Evolutionary conservation across 2,329 filamentous ascomycete species (phyloP).

Genomic region (Aureobasidium namibiae): DNA sequence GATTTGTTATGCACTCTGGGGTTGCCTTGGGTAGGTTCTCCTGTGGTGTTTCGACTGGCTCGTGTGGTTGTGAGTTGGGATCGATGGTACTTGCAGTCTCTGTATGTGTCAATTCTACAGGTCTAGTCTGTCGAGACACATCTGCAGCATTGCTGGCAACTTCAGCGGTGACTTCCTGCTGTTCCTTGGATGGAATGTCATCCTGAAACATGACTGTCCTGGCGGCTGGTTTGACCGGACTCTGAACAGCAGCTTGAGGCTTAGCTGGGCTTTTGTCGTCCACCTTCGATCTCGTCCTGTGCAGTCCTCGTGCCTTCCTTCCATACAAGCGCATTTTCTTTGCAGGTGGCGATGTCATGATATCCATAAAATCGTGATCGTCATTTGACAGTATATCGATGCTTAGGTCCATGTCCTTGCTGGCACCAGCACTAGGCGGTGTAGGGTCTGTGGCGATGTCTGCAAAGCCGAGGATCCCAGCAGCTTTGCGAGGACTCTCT

Average conservation of each 20-base stretch:
- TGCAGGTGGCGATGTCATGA: slow-evolving; percentile 22
- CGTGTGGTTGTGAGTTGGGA: neutral
- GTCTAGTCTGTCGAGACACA: neutral
- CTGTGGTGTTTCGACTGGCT: neutral
- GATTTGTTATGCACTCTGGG: neutral
- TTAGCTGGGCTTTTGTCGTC: neutral
- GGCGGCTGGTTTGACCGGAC: neutral
- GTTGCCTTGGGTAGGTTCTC: neutral
- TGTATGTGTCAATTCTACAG: neutral
- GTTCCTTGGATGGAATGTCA: neutral
- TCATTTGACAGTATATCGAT: slow-evolving; percentile 29
- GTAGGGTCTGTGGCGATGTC: slow-evolving; percentile 24
- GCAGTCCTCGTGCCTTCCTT: slow-evolving; percentile 14
- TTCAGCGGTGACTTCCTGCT: neutral
- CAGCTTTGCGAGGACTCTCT: slow-evolving; percentile 26
- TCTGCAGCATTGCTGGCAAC: neutral
- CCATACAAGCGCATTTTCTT: slow-evolving; percentile 26
- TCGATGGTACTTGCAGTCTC: neutral
- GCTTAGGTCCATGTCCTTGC: slow-evolving; percentile 23
- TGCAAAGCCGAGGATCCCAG: slow-evolving; percentile 23
- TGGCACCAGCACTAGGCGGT: slow-evolving; percentile 17
- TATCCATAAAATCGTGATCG: slow-evolving; percentile 27
- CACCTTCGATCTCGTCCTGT: neutral
- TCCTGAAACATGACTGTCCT: neutral
- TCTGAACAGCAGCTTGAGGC: neutral